A percentile compares a stretch with the other conserved stretches of the same genome.
Evolutionary conservation across 1,284 basidiomycete species (phyloP).

Genomic region (Phellopilus nigrolimitatus): DNA sequence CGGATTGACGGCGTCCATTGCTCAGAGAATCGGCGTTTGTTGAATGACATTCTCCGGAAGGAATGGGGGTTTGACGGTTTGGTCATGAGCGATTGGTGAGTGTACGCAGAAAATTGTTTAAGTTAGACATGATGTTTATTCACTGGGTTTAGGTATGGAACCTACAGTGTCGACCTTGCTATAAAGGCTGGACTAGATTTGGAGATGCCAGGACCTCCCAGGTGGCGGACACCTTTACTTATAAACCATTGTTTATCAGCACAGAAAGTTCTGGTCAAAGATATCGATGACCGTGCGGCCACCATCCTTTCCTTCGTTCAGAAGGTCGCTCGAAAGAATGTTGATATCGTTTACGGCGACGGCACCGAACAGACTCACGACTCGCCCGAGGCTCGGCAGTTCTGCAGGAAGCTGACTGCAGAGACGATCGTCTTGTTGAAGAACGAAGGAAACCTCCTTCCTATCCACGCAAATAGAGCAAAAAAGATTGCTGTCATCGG

Average conservation of each 20-base stretch:
- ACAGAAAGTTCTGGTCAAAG: slow-evolving; percentile 48
- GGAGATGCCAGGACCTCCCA: slow-evolving; percentile 65
- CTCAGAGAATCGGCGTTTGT: slow-evolving; percentile 51
- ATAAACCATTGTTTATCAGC: slow-evolving; percentile 52
- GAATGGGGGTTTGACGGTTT: slow-evolving; percentile 68
- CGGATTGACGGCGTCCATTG: slow-evolving; percentile 59
- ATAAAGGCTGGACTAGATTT: slow-evolving; percentile 66
- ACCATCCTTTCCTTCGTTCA: slow-evolving; percentile 56
- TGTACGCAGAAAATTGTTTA: slow-evolving; percentile 8
- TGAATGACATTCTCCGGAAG: slow-evolving; percentile 54
- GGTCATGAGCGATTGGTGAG: slow-evolving; percentile 62
- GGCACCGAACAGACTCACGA: slow-evolving; percentile 56
- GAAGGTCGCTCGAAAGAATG: slow-evolving; percentile 50
- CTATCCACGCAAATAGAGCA: slow-evolving; percentile 30
- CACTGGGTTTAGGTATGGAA: slow-evolving; percentile 51
- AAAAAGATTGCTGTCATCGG: slow-evolving; percentile 43
- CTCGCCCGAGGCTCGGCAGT: slow-evolving; percentile 46
- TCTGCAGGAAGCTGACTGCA: slow-evolving; percentile 55
- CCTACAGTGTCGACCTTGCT: slow-evolving; percentile 52
- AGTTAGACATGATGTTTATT: no score
- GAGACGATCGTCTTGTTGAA: slow-evolving; percentile 69
- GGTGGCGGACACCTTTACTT: slow-evolving; percentile 55
- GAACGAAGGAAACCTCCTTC: slow-evolving; percentile 50
- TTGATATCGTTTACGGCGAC: slow-evolving; percentile 62
- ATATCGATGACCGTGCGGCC: slow-evolving; percentile 52